Evolutionary conservation across 2,329 filamentous ascomycete species (phyloP), one percentile per base, ranked within the genome.

Genomic region (Colletotrichum salicis): DNA sequence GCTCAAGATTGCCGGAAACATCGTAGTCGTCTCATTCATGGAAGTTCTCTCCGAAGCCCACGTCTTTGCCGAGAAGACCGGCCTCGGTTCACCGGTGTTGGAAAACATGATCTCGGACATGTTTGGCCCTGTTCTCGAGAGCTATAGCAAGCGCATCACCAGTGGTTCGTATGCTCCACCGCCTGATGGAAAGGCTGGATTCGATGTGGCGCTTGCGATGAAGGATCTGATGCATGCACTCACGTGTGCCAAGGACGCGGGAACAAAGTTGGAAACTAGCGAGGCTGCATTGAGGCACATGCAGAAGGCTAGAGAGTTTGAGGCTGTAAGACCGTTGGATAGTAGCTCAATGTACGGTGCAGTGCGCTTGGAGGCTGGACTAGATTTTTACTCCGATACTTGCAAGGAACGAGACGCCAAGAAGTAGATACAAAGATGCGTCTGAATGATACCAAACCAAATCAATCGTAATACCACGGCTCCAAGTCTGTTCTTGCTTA

Each of bases 1-100:
- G 51, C 73, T 84, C 60, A 84, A 84, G 75, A 84, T 84, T 71
- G 82, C 82, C 4, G 82, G 82, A 24, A 84, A 84, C 63, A 83
- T 84, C 5, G 72, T 73, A 13, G 74, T 74, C 22, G 60, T 76
- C 11, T 72, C 67, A 6, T 75, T 75, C 60, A 70, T 74, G 74
- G 77, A 80, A 48, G 71, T 79, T 3, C 64, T 80, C 2, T 75
- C 75, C 5, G 77, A 80, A 63, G 77, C 78, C 1, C 78, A 77
- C 10, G 77, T 79, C 11, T 74, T 80, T n/a, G 77, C 78, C 0
- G 78, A 80, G 27, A 79, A 78, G 59, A 78, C 76, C 2, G 76
- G 77, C 0, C 70, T 80, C 2, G 77, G 75, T 4, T 72, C 70
- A 1, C 60, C 67, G 1, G 72, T 75, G 22, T 67, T 80, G n/a